A percentile compares a stretch with the other conserved stretches of the same genome.
Evolutionary conservation across 2,329 filamentous ascomycete species (phyloP).

Genomic region (Fusarium oxysporum): DNA sequence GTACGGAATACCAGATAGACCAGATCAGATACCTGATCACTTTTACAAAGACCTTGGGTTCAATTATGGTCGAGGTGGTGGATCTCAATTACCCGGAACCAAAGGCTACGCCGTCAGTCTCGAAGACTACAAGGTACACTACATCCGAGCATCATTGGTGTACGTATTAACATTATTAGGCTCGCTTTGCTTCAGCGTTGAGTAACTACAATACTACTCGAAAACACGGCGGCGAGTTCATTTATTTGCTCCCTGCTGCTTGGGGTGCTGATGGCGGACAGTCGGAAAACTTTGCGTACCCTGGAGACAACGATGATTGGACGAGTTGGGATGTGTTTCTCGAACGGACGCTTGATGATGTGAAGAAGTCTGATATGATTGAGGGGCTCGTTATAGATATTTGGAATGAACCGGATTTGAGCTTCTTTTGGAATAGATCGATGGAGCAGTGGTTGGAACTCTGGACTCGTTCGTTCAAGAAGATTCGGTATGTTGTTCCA

Average conservation of each 20-base stretch:
- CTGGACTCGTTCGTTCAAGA: constrained; percentile 30
- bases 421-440: constrained; percentile 31
- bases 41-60: constrained; percentile 27
- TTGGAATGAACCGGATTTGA: constrained; percentile 65
- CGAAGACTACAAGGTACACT: constrained; percentile 4
- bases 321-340: constrained; percentile 57
- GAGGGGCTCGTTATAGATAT: constrained; percentile 59
- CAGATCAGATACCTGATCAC: constrained; percentile 12
- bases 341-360: constrained; percentile 51
- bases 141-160: rapidly evolving
- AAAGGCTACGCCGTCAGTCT: constrained; percentile 9
- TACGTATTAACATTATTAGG: background rate
- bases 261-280: constrained; percentile 62
- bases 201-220: constrained; percentile 26
- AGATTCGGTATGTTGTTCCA: constrained; percentile 15
- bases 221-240: constrained; percentile 56
- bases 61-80: constrained; percentile 24
- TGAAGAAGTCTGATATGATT: constrained; percentile 52
- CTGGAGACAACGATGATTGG: constrained; percentile 64
- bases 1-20: constrained; percentile 29
- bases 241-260: constrained; percentile 58
- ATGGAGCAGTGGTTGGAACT: constrained; percentile 35
- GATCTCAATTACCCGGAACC: constrained; percentile 16
- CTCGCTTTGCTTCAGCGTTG: constrained; percentile 18
- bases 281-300: constrained; percentile 51